These are phyloP conservation scores for Chenopodium berlandieri DNA, from an alignment of 148 eudicot genomes.

Conservation along the genomic window DNA sequence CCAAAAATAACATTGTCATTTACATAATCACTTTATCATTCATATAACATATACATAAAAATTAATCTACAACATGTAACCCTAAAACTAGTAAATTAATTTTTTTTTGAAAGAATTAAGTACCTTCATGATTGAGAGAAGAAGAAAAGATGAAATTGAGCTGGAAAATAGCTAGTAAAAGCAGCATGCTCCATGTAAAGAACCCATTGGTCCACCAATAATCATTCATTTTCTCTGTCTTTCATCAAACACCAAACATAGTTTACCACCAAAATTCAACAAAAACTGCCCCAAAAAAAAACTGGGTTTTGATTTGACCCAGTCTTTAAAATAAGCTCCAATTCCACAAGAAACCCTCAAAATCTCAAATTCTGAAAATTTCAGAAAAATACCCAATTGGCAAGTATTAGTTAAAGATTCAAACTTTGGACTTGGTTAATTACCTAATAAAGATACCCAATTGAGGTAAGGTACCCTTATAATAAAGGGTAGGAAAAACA, in stretches of 20 bases:
- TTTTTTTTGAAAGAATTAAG: background rate
- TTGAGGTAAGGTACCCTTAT: background rate
- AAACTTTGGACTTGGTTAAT: slow-evolving; percentile 11
- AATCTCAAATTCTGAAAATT: background rate
- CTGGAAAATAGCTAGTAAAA: slow-evolving; percentile 32
- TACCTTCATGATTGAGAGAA: slow-evolving; percentile 68
- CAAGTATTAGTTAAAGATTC: background rate
- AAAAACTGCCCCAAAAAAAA: slow-evolving; percentile 10
- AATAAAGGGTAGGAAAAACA: background rate
- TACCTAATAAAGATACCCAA: background rate
- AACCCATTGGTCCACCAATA: slow-evolving; percentile 33
- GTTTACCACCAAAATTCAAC: slow-evolving; percentile 9
- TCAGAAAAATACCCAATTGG: background rate
- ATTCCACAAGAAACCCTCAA: slow-evolving; percentile 22
- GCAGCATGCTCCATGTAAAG: slow-evolving; percentile 20
- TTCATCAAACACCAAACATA: slow-evolving; percentile 18
- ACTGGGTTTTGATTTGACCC: slow-evolving; percentile 20
- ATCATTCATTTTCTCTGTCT: slow-evolving; percentile 34
- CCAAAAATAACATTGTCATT: background rate
- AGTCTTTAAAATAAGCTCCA: slow-evolving; percentile 12
- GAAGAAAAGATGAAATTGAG: slow-evolving; percentile 32
- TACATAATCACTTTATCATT: background rate
- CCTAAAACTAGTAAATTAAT: background rate
- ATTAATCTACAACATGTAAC: background rate
- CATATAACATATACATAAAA: background rate